These are phyloP conservation scores for Cryptococcus hybrid DNA, from an alignment of 1,284 basidiomycete genomes.

Conservation along the genomic window DNA sequence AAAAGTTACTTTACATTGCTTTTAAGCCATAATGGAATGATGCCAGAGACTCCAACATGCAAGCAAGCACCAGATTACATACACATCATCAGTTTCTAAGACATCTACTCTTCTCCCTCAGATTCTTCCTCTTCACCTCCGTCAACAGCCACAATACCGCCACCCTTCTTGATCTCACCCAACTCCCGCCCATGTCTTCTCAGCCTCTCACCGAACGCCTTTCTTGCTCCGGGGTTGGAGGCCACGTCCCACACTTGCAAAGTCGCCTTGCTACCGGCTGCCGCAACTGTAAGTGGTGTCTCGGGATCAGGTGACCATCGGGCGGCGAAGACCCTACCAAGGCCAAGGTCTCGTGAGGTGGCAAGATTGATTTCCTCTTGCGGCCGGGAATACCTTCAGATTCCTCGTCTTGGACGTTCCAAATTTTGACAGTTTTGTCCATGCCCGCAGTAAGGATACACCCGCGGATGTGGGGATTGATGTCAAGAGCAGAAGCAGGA, in stretches of 20 bases:
- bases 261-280: slow-evolving; percentile 88
- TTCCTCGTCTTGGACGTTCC: slow-evolving; percentile 76
- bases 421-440: slow-evolving; percentile 91
- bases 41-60: no score
- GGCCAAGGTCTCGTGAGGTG: slow-evolving; percentile 84
- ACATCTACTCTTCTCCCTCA: slow-evolving; percentile 9
- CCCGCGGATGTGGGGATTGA: slow-evolving; percentile 87
- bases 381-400: slow-evolving; percentile 55
- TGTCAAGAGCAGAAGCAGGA: slow-evolving; percentile 85
- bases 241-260: slow-evolving; percentile 94
- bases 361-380: slow-evolving; percentile 83
- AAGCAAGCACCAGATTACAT: neutral
- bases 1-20: no score
- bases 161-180: slow-evolving; percentile 58
- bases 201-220: slow-evolving; percentile 72
- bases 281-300: slow-evolving; percentile 88
- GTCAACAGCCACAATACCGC: slow-evolving; percentile 66
- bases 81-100: neutral
- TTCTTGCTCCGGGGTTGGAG: slow-evolving; percentile 70
- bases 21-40: no score
- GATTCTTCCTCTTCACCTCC: slow-evolving; percentile 61
- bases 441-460: slow-evolving; percentile 90
- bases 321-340: slow-evolving; percentile 93
- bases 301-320: slow-evolving; percentile 78
- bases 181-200: slow-evolving; percentile 65